Conservation (phyloP, 2,329 filamentous ascomycete genomes). For the Aspergillus chevalieri region DNA sequence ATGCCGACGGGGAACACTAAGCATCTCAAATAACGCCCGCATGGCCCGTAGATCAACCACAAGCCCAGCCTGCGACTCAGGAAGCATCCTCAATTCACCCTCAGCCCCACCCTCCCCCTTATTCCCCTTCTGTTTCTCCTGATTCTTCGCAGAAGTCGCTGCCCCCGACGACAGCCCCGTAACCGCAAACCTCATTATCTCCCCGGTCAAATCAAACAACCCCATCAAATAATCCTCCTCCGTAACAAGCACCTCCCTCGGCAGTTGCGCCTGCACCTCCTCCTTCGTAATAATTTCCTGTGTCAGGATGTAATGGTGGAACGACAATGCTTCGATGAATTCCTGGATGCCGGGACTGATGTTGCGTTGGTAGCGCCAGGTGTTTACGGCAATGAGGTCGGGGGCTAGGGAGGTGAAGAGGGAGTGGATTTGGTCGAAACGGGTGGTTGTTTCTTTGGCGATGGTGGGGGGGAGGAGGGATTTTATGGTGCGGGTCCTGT, state of each 20-base stretch:
- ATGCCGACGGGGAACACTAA: conserved; percentile 49
- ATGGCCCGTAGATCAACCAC: conserved; percentile 75
- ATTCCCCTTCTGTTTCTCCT: conserved; percentile 23
- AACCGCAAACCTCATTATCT: conserved; percentile 95
- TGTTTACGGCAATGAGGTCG: conserved; percentile 73
- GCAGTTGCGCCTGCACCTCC: conserved; percentile 46
- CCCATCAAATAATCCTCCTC: conserved; percentile 84
- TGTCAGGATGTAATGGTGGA: conserved; percentile 76
- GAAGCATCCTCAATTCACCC: conserved; percentile 14
- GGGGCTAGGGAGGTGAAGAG: conserved; percentile 62
- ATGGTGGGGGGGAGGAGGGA: conserved; percentile 59
- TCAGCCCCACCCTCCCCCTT: conserved; percentile 19
- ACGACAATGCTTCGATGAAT: conserved; percentile 85
- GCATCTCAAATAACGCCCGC: conserved; percentile 66
- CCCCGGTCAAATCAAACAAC: conserved; percentile 87
- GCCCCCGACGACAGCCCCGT: conserved; percentile 75
- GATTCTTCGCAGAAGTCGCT: not conserved
- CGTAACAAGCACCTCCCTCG: conserved; percentile 58
- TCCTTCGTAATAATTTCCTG: conserved; percentile 67
- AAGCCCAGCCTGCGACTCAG: conserved; percentile 54
- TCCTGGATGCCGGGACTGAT: conserved; percentile 82
- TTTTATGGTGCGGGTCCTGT: conserved; percentile 36
- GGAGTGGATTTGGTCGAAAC: conserved; percentile 63
- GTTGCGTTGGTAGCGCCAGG: conserved; percentile 71
- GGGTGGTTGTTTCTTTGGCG: conserved; percentile 61